These are phyloP conservation scores for Roridomyces roridus DNA, from an alignment of 768 basidiomycete genomes.

Conservation along the genomic window DNA sequence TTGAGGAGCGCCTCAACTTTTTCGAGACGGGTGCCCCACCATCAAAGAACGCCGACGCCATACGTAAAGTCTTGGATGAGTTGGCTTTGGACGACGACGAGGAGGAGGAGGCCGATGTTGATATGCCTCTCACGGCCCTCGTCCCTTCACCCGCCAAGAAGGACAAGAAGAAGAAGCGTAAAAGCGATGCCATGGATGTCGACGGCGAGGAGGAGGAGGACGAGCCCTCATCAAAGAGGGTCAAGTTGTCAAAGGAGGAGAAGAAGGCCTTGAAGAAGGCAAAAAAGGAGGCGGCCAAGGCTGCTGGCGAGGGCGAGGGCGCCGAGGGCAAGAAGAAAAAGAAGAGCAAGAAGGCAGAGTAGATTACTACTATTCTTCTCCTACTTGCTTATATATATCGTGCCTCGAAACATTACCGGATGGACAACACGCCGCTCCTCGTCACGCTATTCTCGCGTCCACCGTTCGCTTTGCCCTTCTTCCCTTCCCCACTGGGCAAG, in stretches of 20 bases:
- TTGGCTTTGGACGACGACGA: slow-evolving; percentile 75
- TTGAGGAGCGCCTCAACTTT: slow-evolving; percentile 93
- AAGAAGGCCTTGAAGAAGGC: slow-evolving; percentile 86
- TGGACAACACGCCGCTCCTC: slow-evolving; percentile 53
- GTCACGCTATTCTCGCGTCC: slow-evolving; percentile 47
- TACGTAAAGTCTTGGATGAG: slow-evolving; percentile 84
- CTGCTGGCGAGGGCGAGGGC: slow-evolving; percentile 47
- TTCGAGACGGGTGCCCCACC: slow-evolving; percentile 93
- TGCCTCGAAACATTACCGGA: slow-evolving; percentile 36
- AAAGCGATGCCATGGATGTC: slow-evolving; percentile 70
- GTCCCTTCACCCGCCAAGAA: slow-evolving; percentile 63
- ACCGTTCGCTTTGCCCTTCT: slow-evolving; percentile 58
- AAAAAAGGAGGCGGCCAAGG: slow-evolving; percentile 68
- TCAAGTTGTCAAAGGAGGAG: slow-evolving; percentile 83
- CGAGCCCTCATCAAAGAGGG: slow-evolving; percentile 67
- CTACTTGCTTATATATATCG: too few species aligned
- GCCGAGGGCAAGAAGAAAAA: slow-evolving; percentile 49
- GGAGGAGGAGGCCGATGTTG: slow-evolving; percentile 56
- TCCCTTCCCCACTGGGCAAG: slow-evolving; percentile 45
- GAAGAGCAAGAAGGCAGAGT: slow-evolving; percentile 19
- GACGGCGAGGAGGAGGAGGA: slow-evolving; percentile 60
- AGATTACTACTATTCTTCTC: too few species aligned
- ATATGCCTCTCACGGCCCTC: slow-evolving; percentile 64
- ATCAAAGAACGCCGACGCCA: slow-evolving; percentile 90
- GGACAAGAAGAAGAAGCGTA: slow-evolving; percentile 72